Evolutionary conservation across 2,329 filamentous ascomycete genomes (phyloP).

Genomic region (Aspergillus versicolor): DNA sequence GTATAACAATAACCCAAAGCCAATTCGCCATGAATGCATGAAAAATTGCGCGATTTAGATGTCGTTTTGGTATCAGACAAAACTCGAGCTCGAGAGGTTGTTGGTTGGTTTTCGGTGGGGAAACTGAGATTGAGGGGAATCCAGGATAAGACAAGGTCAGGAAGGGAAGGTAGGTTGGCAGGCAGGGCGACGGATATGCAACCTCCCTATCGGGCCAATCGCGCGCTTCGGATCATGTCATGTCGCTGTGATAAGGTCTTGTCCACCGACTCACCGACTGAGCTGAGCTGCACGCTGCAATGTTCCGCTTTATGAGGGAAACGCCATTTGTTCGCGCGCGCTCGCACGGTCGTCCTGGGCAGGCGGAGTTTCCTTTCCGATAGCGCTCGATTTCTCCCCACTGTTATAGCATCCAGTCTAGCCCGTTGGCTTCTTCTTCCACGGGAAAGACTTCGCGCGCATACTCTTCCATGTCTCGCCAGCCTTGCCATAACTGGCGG

Average conservation of each 20-base stretch:
- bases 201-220: conserved; percentile 18
- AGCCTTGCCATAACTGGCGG: conserved; percentile 84
- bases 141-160: not conserved
- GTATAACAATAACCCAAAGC: conserved; percentile 12
- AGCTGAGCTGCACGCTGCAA: not conserved
- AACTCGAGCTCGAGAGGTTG: not conserved
- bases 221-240: conserved; percentile 7
- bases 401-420: conserved; percentile 76
- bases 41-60: conserved; percentile 16
- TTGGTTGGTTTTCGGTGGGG: not conserved
- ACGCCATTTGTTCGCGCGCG: not conserved
- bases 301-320: not conserved
- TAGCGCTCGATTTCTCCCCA: not conserved
- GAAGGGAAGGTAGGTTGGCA: not conserved
- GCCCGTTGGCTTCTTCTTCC: conserved; percentile 89
- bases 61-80: conserved; percentile 8
- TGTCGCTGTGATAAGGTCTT: conserved; percentile 7
- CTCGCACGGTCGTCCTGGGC: not conserved
- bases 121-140: not conserved
- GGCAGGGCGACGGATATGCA: conserved; percentile 2
- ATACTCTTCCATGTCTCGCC: conserved; percentile 88
- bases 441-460: conserved; percentile 90
- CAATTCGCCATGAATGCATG: conserved; percentile 26
- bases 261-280: conserved; percentile 12
- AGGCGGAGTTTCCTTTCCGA: not conserved